phyloP scores from a whole-genome alignment of 805 yeast genomes.

The Kodamaea fukazawae region DNA sequence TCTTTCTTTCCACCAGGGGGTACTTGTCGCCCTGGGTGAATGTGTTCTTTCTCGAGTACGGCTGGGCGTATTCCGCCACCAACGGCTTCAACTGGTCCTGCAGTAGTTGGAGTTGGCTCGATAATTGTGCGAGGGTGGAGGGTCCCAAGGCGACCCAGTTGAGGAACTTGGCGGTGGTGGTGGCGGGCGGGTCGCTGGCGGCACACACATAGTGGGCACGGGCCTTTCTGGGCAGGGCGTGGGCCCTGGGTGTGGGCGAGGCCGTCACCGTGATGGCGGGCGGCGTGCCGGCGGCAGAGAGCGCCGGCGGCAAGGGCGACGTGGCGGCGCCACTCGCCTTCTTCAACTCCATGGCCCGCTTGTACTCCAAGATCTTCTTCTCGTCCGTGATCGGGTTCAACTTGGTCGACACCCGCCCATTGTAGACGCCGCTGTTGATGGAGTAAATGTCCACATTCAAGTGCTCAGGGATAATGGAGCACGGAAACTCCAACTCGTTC shows the following conservation, averaged over 20 bases:
- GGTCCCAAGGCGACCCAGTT: constrained; percentile 52
- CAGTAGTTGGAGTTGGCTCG: constrained; percentile 11
- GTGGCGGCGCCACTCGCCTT: not conserved
- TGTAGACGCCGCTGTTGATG: constrained; percentile 15
- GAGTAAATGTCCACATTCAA: constrained; percentile 35
- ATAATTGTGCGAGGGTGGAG: constrained; percentile 27
- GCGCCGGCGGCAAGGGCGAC: constrained; percentile 1
- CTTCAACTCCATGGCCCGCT: constrained; percentile 8
- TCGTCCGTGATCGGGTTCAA: constrained; percentile 33
- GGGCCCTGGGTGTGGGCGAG: constrained; percentile 1
- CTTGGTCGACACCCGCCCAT: constrained; percentile 32
- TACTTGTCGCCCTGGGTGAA: constrained; percentile 26
- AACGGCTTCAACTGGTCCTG: constrained; percentile 25
- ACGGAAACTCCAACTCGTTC: constrained; percentile 29
- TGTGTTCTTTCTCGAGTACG: constrained; percentile 27
- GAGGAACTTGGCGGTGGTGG: constrained; percentile 28
- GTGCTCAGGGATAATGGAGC: constrained; percentile 31
- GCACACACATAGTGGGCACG: not conserved
- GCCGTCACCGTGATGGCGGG: constrained; percentile 1
- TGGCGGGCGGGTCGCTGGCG: constrained; percentile 2
- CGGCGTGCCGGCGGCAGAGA: too few relatives aligned
- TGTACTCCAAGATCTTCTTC: constrained; percentile 24
- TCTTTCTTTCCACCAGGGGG: constrained; percentile 23
- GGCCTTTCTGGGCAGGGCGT: not conserved
- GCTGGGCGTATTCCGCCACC: constrained; percentile 27